Evolutionary conservation across 2,329 filamentous ascomycete genomes (phyloP).

Genomic region (Apiospora phragmitis): DNA sequence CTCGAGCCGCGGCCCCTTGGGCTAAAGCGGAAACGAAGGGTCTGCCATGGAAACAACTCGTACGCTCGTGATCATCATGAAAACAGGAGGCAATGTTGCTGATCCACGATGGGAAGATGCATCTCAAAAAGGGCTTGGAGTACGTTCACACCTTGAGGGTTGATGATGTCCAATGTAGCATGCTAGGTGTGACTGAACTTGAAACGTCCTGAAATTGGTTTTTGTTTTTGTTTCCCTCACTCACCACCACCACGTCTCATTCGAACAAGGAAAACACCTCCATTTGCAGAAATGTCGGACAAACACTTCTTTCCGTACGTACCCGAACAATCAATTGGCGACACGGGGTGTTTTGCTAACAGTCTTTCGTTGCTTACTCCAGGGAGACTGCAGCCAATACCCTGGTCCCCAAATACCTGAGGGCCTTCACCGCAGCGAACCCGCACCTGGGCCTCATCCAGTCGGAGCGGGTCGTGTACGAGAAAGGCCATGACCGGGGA

Average conservation of each 20-base stretch:
- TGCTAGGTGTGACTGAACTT: background rate
- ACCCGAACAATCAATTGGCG: background rate
- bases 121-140: background rate
- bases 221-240: background rate
- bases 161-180: background rate
- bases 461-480: constrained; percentile 41
- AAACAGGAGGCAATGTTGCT: background rate
- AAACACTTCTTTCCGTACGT: constrained; percentile 16
- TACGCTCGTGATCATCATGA: background rate
- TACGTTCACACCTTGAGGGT: background rate
- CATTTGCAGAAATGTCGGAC: constrained; percentile 8
- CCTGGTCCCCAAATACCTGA: constrained; percentile 25
- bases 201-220: background rate
- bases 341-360: background rate
- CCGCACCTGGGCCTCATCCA: constrained; percentile 42
- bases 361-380: too few relatives aligned
- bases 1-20: background rate
- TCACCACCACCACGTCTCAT: background rate
- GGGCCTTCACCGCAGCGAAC: constrained; percentile 24
- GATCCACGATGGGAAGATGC: background rate
- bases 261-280: background rate
- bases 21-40: background rate
- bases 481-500: constrained; percentile 29
- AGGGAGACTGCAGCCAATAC: constrained; percentile 19
- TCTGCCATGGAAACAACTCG: background rate